These are phyloP conservation scores for Gyromitra esculenta DNA, from an alignment of 2,329 filamentous ascomycete genomes.

Conservation along the genomic window DNA sequence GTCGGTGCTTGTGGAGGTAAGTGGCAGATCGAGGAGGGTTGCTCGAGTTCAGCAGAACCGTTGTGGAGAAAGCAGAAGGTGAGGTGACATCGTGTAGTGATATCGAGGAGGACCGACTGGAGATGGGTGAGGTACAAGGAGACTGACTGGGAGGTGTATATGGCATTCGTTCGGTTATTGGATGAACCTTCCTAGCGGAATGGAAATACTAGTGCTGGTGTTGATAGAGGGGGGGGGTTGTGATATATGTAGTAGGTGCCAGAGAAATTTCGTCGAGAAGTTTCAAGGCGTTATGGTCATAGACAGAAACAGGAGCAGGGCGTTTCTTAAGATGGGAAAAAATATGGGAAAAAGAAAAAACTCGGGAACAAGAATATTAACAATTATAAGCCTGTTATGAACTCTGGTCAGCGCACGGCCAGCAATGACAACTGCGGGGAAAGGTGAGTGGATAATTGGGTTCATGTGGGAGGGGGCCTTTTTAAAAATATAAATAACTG, in stretches of 20 bases:
- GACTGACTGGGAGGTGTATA: conserved; percentile 76
- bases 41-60: conserved; percentile 53
- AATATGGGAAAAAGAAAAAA: conserved; percentile 57
- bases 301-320: conserved; percentile 52
- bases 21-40: conserved; percentile 71
- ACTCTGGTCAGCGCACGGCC: conserved; percentile 50
- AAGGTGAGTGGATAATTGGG: conserved; percentile 48
- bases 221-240: conserved; percentile 18
- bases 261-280: conserved; percentile 55
- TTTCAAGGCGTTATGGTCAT: conserved; percentile 59
- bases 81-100: conserved; percentile 56
- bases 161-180: conserved; percentile 70
- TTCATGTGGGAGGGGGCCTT: conserved; percentile 41
- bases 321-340: conserved; percentile 58
- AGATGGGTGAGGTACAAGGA: conserved; percentile 55
- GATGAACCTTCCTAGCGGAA: conserved; percentile 43
- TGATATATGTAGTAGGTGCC: conserved; percentile 43
- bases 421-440: conserved; percentile 50
- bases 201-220: conserved; percentile 37
- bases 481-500: conserved; percentile 48
- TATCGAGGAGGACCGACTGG: conserved; percentile 63
- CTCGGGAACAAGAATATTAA: conserved; percentile 62
- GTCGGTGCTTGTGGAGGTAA: conserved; percentile 72
- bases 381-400: conserved; percentile 52
- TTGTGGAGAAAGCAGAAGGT: conserved; percentile 51